Base-by-base conservation (phyloP, 169 alveolate genomes). In the Theileria parva region DNA sequence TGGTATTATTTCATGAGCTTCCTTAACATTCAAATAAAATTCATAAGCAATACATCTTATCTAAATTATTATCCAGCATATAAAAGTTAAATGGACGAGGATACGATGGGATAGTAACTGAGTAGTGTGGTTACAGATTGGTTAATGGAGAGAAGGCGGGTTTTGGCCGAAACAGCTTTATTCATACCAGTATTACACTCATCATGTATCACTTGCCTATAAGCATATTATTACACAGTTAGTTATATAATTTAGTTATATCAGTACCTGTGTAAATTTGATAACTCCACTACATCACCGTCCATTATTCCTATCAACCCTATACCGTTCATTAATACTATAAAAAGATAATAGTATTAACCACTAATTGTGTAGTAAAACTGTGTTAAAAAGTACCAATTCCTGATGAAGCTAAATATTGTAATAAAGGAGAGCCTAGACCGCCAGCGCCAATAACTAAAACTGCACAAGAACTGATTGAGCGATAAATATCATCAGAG, bases 401-500 rank as follows among this genome's bases (percentile, higher is more conserved):
- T 13, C 99, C 99, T 51, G 98, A 98, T n/a, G 98, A 99, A 9
- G 99, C 93, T 53, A 98, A 90, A 80, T 98, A 97, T 61, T 95
- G 86, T 13, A 94, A 79, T 32, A 96, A 93, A 13, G 99, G 99
- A 21, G 99, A 94, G 17, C 99, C 99, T 15, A 97, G 87, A 17
- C 99, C 99, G 64, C 99, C 99, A 28, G 99, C 98, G 28, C 99
- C 99, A 3, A 98, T 91, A 0, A 98, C 92, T 53, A 97, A 85
- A 30, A 97, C 98, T 73, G 95, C 94, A 27, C 98, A 85, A 39
- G 91, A 44, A 50, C 80, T 59, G 27, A 79, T 80, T 19, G 85
- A 74, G 11, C 85, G 73, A 7, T 66, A 71, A 11, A 44, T 28
- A 28, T 25, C 28, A 28, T 55, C 86, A 12, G 70, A 69, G n/a